A percentile compares a stretch with the other conserved stretches of the same genome.
These are phyloP conservation scores for Dryas drummondii DNA, from an alignment of 306 rosid genomes.

Conservation along the genomic window DNA sequence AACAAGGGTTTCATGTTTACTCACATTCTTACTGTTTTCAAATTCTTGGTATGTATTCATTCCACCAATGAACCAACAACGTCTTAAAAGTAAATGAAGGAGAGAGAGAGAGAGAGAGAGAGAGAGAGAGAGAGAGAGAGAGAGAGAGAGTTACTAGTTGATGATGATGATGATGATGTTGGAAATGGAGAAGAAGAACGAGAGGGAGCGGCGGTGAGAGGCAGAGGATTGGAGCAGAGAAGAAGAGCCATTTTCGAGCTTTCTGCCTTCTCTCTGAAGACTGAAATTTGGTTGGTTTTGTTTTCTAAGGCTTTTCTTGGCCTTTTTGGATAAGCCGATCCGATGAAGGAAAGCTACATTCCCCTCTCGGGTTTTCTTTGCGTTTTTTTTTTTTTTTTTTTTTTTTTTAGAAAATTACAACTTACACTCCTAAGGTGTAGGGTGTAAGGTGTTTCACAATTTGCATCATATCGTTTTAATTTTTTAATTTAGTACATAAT, in stretches of 20 bases:
- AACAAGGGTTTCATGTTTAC: background rate
- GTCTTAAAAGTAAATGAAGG: background rate
- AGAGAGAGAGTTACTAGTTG: conserved; percentile 34
- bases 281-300: conserved; percentile 18
- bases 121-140: background rate
- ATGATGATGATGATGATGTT: background rate
- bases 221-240: conserved; percentile 49
- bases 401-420: no score
- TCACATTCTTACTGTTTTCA: background rate
- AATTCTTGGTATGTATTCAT: background rate
- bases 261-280: background rate
- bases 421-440: no score
- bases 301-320: background rate
- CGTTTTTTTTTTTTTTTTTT: no score
- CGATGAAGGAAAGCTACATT: background rate
- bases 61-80: background rate
- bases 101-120: no score
- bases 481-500: no score
- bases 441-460: no score
- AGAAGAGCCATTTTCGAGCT: conserved; percentile 50
- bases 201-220: conserved; percentile 30
- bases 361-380: background rate
- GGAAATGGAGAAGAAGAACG: conserved; percentile 33
- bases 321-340: conserved; percentile 24
- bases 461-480: no score